Base-by-base conservation (phyloP, 2,329 filamentous ascomycete species). In the Raffaelea albimanens region DNA sequence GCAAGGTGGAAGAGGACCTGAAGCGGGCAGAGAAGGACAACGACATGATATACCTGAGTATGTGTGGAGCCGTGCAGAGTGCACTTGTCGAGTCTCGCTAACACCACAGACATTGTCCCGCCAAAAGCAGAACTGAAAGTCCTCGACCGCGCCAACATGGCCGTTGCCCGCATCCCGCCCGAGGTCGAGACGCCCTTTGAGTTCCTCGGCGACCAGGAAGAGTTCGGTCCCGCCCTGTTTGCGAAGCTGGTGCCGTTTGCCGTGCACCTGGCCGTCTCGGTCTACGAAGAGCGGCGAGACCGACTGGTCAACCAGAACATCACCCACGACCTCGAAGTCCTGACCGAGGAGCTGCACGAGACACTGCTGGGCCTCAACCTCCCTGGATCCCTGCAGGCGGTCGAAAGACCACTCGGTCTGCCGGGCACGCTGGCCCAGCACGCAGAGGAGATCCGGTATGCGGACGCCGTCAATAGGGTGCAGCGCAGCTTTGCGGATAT, bases 11-110 rank as follows among this genome's bases (percentile, higher is more conserved):
- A 31, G 90, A 95, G 56, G 89, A 96, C 55, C 60, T 98, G 55
- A 95, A 94, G 66, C 75, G 91, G 42, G 90, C 91, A 0, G 91
- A 97, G 62, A 94, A 87, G 63, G 93, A 98, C 60, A 98, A 98
- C 55, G 91, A 98, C 62, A 73, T 95, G 57, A 96, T 98, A 16
- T 98, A 96, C 61, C 70, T 97, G 3, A 78, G 83, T 83, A 67
- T 55, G 76, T n/a, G 25, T 22, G 22, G 16, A 5, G 2, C 0
- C 7, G 2, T 9, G 41, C 11, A 29, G 40, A 16, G 8, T 4
- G 7, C 18, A 8, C 39, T 5, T 20, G 13, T 16, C 19, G 7
- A 5, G 18, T 33, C 19, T 20, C 31, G 14, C 18, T 11, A 11
- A 9, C 20, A 29, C 21, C 11, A 7, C 55, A 77, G 75, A 85